Percentiles rank a stretch among this genome's conserved stretches.
Evolutionary conservation across 2,329 filamentous ascomycete genomes (phyloP).

Genomic region (Sporothrix dimorphospora): DNA sequence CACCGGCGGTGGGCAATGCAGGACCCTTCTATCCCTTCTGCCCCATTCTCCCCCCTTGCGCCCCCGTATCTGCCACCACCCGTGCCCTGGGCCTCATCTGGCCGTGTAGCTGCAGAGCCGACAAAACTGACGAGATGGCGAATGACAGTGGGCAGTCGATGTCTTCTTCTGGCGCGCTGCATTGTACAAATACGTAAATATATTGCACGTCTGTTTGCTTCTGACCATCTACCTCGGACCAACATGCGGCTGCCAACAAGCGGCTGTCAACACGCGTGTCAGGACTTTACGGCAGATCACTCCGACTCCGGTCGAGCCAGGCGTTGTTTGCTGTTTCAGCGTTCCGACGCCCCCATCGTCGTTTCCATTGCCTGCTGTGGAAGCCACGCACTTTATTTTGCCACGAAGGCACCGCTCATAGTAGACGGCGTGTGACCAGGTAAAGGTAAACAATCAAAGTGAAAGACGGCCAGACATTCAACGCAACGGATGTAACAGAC

Average conservation of each 20-base stretch:
- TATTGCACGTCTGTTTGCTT: neutral
- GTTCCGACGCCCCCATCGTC: neutral
- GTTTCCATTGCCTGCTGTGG: neutral
- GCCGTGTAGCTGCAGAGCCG: constrained; percentile 1
- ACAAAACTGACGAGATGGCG: neutral
- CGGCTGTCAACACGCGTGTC: no score
- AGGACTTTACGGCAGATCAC: neutral
- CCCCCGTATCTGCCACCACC: neutral
- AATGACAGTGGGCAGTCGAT: neutral
- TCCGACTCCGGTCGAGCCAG: neutral
- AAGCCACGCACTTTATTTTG: neutral
- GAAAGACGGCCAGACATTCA: neutral
- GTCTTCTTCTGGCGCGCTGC: neutral
- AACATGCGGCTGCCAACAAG: neutral
- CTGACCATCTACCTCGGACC: neutral
- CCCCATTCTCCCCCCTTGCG: no score
- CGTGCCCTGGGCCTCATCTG: neutral
- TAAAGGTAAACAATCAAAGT: neutral
- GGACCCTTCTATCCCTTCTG: neutral
- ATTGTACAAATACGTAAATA: no score
- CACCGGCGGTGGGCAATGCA: neutral
- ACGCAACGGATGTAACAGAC: neutral
- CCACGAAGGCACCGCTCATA: neutral
- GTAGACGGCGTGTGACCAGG: neutral
- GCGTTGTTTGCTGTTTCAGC: neutral